Percentiles rank a stretch among this genome's conserved stretches.
These are phyloP conservation scores for Trichoderma reesei DNA, from an alignment of 495 filamentous ascomycete genomes.

Conservation along the genomic window DNA sequence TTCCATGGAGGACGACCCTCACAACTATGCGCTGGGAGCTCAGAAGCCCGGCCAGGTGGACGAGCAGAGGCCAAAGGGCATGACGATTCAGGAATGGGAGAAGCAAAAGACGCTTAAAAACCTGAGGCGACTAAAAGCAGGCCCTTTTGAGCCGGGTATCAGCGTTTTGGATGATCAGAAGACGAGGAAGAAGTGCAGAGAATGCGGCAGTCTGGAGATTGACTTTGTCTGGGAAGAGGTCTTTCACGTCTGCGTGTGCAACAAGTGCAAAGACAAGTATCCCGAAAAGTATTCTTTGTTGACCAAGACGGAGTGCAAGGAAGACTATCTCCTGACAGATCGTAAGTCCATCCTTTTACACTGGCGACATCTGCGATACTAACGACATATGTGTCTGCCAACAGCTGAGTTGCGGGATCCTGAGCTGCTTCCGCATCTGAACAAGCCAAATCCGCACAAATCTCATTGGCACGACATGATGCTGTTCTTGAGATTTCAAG, in stretches of 20 bases:
- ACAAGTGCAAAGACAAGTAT: constrained; percentile 70
- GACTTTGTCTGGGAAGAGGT: constrained; percentile 90
- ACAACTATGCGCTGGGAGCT: constrained; percentile 54
- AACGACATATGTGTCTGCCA: constrained; percentile 11
- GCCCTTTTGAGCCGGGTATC: constrained; percentile 79
- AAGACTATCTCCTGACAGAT: constrained; percentile 93
- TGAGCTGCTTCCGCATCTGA: constrained; percentile 77
- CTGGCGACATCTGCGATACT: background rate
- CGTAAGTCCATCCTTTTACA: constrained; percentile 41
- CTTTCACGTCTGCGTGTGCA: constrained; percentile 62
- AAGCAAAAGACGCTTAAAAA: constrained; percentile 58
- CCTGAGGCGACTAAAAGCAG: constrained; percentile 61
- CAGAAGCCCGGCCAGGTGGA: constrained; percentile 32
- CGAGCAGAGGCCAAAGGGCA: constrained; percentile 57
- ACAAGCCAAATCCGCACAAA: constrained; percentile 89
- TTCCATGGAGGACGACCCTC: constrained; percentile 77
- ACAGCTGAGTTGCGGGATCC: constrained; percentile 74
- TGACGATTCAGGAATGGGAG: constrained; percentile 93
- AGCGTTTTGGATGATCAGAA: constrained; percentile 54
- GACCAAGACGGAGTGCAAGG: constrained; percentile 91
- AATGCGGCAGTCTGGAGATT: constrained; percentile 77
- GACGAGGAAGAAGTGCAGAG: constrained; percentile 64
- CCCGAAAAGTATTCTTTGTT: constrained; percentile 89
- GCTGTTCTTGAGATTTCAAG: constrained; percentile 86
- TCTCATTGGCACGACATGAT: constrained; percentile 97